These are phyloP conservation scores for Scedosporium apiospermum DNA, from an alignment of 2,329 filamentous ascomycete species.

Conservation along the genomic window DNA sequence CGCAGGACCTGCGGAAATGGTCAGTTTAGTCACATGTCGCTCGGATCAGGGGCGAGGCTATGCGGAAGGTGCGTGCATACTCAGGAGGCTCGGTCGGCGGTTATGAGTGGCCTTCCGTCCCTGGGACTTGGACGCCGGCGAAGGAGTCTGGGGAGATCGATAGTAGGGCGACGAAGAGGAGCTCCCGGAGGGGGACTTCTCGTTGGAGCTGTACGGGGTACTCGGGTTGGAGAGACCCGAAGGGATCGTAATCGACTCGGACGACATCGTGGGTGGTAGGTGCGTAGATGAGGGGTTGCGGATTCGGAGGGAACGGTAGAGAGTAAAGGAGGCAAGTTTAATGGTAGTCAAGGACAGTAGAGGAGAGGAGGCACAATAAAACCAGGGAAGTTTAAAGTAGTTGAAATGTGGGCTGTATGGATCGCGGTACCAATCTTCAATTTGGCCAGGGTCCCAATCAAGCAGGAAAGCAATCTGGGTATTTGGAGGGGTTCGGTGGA, in stretches of 20 bases:
- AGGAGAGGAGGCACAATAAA: background rate
- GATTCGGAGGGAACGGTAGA: background rate
- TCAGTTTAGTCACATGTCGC: background rate
- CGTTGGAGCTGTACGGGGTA: constrained; percentile 24
- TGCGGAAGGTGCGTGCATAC: constrained; percentile 26
- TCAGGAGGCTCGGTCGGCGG: constrained; percentile 53
- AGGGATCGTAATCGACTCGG: constrained; percentile 63
- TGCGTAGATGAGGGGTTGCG: background rate
- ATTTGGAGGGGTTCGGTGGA: background rate
- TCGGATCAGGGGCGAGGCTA: no score
- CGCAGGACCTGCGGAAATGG: constrained; percentile 48
- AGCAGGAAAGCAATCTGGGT: background rate
- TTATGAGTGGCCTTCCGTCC: constrained; percentile 34
- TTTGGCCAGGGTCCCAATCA: background rate
- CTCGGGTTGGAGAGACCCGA: constrained; percentile 23
- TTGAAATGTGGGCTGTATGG: background rate
- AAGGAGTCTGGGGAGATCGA: constrained; percentile 42
- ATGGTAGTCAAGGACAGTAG: background rate
- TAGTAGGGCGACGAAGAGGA: constrained; percentile 43
- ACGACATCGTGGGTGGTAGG: constrained; percentile 35
- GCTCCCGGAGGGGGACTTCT: constrained; percentile 37
- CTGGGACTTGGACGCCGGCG: constrained; percentile 25
- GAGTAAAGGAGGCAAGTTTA: background rate
- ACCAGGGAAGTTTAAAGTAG: background rate
- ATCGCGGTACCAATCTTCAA: background rate